Conservation (phyloP, 2,329 filamentous ascomycete genomes). For the Diaporthe batatas region DNA sequence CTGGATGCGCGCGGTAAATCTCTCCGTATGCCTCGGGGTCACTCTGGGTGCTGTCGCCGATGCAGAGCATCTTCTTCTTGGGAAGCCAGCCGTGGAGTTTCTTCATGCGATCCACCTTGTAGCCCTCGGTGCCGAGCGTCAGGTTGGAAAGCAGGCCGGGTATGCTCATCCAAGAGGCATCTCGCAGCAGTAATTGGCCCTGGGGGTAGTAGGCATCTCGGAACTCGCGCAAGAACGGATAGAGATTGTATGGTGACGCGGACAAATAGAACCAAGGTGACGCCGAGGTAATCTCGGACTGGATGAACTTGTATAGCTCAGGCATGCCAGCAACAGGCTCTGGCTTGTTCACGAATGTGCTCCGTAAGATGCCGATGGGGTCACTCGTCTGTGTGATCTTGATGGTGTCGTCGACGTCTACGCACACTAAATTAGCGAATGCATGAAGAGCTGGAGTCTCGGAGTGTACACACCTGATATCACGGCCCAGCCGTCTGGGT, state of each 20-base stretch:
- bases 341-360: slow-evolving; percentile 85
- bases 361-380: slow-evolving; percentile 82
- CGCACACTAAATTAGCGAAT: not conserved
- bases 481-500: slow-evolving; percentile 84
- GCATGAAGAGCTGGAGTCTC: not conserved
- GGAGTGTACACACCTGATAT: slow-evolving; percentile 72
- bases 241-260: slow-evolving; percentile 94
- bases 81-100: slow-evolving; percentile 87
- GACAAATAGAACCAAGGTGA: slow-evolving; percentile 94
- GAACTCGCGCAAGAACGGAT: slow-evolving; percentile 86
- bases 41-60: slow-evolving; percentile 92
- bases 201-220: slow-evolving; percentile 77
- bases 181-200: slow-evolving; percentile 86
- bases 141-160: slow-evolving; percentile 83
- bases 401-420: slow-evolving; percentile 95
- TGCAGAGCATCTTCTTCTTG: slow-evolving; percentile 80
- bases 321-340: slow-evolving; percentile 84
- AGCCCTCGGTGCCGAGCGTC: slow-evolving; percentile 84
- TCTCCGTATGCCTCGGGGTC: slow-evolving; percentile 93
- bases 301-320: slow-evolving; percentile 79
- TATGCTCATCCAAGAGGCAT: slow-evolving; percentile 88
- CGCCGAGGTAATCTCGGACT: slow-evolving; percentile 63
- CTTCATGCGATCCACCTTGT: slow-evolving; percentile 85
- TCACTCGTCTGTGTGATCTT: slow-evolving; percentile 89
- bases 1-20: slow-evolving; percentile 75